Base-by-base conservation (phyloP, 805 yeast genomes). In the Starmerella stellata region DNA sequence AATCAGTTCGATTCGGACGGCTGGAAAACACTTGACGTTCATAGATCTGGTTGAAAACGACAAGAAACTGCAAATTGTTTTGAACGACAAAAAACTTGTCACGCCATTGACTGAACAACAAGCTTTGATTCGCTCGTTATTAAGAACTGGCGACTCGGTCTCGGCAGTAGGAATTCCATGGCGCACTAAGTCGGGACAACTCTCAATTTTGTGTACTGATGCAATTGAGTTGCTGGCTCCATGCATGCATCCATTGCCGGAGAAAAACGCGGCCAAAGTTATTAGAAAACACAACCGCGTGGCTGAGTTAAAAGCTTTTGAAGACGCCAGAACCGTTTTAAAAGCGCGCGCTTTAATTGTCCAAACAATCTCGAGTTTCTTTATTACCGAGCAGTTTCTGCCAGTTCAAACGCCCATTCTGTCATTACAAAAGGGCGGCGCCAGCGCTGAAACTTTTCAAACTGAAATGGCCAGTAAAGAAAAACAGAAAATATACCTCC, bases 321-420 rank as follows among this genome's bases (percentile, higher is more conserved):
- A 63, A 1, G 57, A 57, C 14, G 64, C 78, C 2, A 57, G 63
- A 32, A 63, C 68, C 2, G 57, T 67, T 0, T 59, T 74, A 4
- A 44, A 56, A 1, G 64, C 72, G 1, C 68, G 87, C 44, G 65
- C 75, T 2, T 50, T 59, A n/a, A 60, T 83, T 1, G 62, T 75
- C 2, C 61, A 63, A 9, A 53, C 65, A 2, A 61, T 87, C 3
- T 60, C 95, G 18, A 44, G 52, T 1, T 83, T 70, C 48, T 64
- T 87, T 17, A 48, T 52, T 0, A 58, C 61, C 18, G 27, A 30
- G 5, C 45, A 37, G 14, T 90, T 83, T 47, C 44, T 79, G 2
- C 95, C 83, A 54, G 93, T 90, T 0, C 78, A 76, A 37, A 90
- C 99, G 0, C 99, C 99, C 0, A 69, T 83, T 1, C 57, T 90